Conservation (phyloP, 2,329 filamentous ascomycete genomes). For the Torrubiella hemipterigena region DNA sequence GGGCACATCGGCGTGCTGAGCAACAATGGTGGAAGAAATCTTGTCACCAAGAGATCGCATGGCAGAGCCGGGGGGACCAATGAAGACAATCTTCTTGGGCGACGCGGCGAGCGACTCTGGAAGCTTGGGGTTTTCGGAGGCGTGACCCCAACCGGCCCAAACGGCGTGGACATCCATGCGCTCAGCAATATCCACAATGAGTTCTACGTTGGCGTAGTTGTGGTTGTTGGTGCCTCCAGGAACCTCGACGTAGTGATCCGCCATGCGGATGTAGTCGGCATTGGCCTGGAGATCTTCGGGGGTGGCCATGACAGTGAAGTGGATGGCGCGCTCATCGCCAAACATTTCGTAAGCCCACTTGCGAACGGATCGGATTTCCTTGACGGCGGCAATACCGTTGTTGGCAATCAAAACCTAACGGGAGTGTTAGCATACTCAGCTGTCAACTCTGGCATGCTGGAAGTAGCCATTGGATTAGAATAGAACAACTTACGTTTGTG, state of each 20-base stretch:
- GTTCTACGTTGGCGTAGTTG: slow-evolving; percentile 98
- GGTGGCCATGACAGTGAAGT: slow-evolving; percentile 99
- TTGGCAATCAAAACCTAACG: slow-evolving; percentile 90
- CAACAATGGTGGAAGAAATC: slow-evolving; percentile 98
- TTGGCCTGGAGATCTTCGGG: slow-evolving; percentile 96
- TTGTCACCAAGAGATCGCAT: slow-evolving; percentile 99
- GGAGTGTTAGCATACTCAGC: not conserved
- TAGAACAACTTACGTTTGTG: slow-evolving; percentile 62
- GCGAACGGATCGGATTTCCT: slow-evolving; percentile 96
- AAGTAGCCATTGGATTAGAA: too few relatives aligned
- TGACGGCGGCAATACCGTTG: slow-evolving; percentile 98
- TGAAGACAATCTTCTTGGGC: slow-evolving; percentile 98
- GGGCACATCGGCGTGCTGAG: slow-evolving; percentile 89
- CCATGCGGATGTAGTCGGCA: slow-evolving; percentile 99
- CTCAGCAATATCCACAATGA: slow-evolving; percentile 97
- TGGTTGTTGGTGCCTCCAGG: slow-evolving; percentile 99
- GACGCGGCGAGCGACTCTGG: slow-evolving; percentile 93
- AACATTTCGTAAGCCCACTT: slow-evolving; percentile 99
- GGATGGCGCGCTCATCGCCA: slow-evolving; percentile 93
- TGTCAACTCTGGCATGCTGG: slow-evolving; percentile 7
- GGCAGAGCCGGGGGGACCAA: slow-evolving; percentile 90
- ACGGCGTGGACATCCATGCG: slow-evolving; percentile 97
- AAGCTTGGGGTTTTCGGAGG: slow-evolving; percentile 95
- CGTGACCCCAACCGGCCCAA: slow-evolving; percentile 98
- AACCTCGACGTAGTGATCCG: slow-evolving; percentile 98